Conservation (phyloP, 179 eudicot genomes). For the Silene vulgaris region DNA sequence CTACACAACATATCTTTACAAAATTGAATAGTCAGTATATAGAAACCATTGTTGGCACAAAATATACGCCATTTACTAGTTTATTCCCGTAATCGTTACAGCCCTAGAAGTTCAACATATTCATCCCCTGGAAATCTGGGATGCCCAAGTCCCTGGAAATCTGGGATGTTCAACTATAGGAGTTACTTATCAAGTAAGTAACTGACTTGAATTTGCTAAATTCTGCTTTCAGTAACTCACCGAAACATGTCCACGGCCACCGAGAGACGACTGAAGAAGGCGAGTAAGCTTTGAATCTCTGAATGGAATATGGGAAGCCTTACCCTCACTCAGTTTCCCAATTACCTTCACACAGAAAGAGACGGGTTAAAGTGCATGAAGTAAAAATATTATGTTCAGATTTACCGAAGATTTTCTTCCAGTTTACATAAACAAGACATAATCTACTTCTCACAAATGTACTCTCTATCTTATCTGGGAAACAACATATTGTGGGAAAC, state of each 20-base stretch:
- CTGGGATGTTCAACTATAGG: not conserved
- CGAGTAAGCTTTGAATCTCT: conserved; percentile 87
- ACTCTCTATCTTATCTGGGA: not conserved
- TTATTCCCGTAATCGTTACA: not conserved
- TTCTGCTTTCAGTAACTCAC: conserved; percentile 39
- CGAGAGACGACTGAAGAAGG: conserved; percentile 68
- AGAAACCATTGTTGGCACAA: not conserved
- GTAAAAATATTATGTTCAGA: not conserved
- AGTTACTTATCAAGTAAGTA: not conserved
- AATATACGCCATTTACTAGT: not conserved
- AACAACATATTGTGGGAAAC: conserved; percentile 18
- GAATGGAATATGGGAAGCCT: conserved; percentile 66
- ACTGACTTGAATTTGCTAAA: not conserved
- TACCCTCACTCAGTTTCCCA: conserved; percentile 66
- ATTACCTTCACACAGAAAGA: conserved; percentile 44
- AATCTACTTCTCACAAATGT: not conserved
- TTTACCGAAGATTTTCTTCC: not conserved
- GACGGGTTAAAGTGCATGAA: conserved; percentile 1
- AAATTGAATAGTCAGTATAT: not conserved
- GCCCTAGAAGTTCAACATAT: not conserved
- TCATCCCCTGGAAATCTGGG: not conserved
- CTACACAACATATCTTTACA: not conserved
- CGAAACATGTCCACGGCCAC: conserved; percentile 76
- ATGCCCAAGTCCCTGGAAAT: not conserved
- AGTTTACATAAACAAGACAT: not conserved